Percentiles rank a stretch among this genome's conserved stretches.
Evolutionary conservation across 176 grass and related monocot species (phyloP).

Genomic region (Phragmites australis): DNA sequence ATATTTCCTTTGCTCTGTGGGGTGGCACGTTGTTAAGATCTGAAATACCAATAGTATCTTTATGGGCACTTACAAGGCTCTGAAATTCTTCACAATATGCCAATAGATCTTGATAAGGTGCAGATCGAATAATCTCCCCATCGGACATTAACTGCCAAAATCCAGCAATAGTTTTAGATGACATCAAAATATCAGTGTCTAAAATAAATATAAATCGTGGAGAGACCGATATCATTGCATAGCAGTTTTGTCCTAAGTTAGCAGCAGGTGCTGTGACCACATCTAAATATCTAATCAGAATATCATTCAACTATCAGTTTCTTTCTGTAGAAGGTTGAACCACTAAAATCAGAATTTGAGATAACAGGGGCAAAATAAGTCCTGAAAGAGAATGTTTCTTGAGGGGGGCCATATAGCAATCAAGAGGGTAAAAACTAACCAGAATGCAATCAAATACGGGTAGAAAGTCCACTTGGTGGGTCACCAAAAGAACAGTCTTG

Average conservation of each 20-base stretch:
- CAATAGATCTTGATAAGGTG: constrained; percentile 60
- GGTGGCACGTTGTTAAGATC: constrained; percentile 39
- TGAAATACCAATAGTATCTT: constrained; percentile 54
- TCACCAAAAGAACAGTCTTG: constrained; percentile 84
- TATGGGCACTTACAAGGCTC: constrained; percentile 78
- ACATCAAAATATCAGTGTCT: neutral
- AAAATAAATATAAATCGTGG: neutral
- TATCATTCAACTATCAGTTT: neutral
- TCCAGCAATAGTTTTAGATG: constrained; percentile 7
- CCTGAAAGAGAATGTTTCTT: too few relatives aligned
- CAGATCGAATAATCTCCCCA: constrained; percentile 63
- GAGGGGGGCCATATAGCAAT: too few relatives aligned
- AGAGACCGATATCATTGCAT: neutral
- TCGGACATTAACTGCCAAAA: constrained; percentile 81
- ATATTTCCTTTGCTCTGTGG: constrained; percentile 36
- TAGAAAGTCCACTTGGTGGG: constrained; percentile 96
- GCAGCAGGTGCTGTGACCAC: too few relatives aligned
- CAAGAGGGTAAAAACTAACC: constrained; percentile 30
- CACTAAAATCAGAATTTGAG: neutral
- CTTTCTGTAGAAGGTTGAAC: neutral
- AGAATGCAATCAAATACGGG: constrained; percentile 74
- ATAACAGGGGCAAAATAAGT: too few relatives aligned
- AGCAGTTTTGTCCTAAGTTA: neutral
- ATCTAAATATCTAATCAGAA: too few relatives aligned
- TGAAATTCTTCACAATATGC: constrained; percentile 75